Conservation (phyloP, 768 basidiomycete species). For the Myochromella boudieri region DNA sequence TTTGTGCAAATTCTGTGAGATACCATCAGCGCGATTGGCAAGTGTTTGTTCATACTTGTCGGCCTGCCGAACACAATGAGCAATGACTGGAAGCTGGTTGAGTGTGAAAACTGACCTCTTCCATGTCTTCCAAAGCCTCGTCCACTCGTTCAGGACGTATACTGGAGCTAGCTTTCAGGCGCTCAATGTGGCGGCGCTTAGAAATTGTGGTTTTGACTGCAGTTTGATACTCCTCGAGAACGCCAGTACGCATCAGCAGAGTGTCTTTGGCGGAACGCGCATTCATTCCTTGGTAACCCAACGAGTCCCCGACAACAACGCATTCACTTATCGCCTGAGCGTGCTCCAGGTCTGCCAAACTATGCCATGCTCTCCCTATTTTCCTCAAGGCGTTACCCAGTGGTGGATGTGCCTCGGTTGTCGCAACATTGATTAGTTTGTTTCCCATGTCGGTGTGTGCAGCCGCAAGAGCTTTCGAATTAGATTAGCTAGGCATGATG, state of each 20-base stretch:
- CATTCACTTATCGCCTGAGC: conserved; percentile 94
- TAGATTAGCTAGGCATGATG: conserved; percentile 2
- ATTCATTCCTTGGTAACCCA: conserved; percentile 96
- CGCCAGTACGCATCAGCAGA: conserved; percentile 81
- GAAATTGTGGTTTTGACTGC: conserved; percentile 93
- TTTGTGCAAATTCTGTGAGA: conserved; percentile 90
- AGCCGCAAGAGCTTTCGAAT: conserved; percentile 62
- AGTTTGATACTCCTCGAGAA: conserved; percentile 91
- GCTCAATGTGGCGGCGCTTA: conserved; percentile 89
- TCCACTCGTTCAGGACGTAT: conserved; percentile 86
- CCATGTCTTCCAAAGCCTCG: conserved; percentile 89
- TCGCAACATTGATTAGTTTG: conserved; percentile 84
- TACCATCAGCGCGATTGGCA: conserved; percentile 84
- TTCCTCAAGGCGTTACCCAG: conserved; percentile 83
- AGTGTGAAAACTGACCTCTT: conserved; percentile 60
- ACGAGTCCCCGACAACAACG: conserved; percentile 91
- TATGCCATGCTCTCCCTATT: conserved; percentile 85
- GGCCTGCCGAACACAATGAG: conserved; percentile 52
- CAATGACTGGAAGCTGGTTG: conserved; percentile 1
- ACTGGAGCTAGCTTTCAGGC: conserved; percentile 80
- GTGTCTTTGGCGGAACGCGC: conserved; percentile 97
- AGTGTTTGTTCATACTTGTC: conserved; percentile 86
- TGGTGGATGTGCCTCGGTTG: conserved; percentile 84
- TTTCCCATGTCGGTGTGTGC: conserved; percentile 92
- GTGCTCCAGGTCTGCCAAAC: conserved; percentile 83